These are phyloP conservation scores for Rhizopogon salebrosus DNA, from an alignment of 768 basidiomycete genomes.

Conservation along the genomic window DNA sequence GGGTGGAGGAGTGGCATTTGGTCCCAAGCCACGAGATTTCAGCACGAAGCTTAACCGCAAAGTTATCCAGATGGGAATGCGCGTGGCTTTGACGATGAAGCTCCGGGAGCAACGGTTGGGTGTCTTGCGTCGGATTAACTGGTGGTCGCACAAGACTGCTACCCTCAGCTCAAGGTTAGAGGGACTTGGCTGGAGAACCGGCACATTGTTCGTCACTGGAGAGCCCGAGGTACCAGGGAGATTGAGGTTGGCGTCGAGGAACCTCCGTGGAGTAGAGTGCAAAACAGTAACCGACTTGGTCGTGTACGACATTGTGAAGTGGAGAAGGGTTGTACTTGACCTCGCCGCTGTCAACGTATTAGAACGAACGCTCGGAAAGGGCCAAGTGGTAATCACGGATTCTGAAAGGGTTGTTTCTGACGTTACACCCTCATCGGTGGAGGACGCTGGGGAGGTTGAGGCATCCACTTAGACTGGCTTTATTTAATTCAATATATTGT, in stretches of 20 bases:
- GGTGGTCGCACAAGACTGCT: constrained; percentile 72
- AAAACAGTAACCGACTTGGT: constrained; percentile 60
- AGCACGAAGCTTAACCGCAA: constrained; percentile 90
- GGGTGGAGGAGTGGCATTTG: constrained; percentile 91
- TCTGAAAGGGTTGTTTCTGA: constrained; percentile 6
- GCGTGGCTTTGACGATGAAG: constrained; percentile 82
- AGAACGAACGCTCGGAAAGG: constrained; percentile 56
- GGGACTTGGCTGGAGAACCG: constrained; percentile 58
- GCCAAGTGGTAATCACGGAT: constrained; percentile 1
- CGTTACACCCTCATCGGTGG: neutral
- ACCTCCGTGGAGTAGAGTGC: constrained; percentile 66
- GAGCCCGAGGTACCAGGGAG: constrained; percentile 46
- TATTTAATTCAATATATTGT: neutral
- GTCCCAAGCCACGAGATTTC: constrained; percentile 89
- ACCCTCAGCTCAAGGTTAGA: constrained; percentile 59
- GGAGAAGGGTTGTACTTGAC: constrained; percentile 80
- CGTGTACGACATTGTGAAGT: constrained; percentile 81
- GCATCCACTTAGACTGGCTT: neutral
- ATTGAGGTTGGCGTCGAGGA: constrained; percentile 58
- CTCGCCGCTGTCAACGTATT: constrained; percentile 76
- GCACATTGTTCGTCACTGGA: constrained; percentile 73
- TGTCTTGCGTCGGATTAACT: constrained; percentile 66
- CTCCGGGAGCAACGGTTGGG: constrained; percentile 70
- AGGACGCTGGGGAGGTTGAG: neutral
- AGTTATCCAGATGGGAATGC: constrained; percentile 89